phyloP scores from a whole-genome alignment of 371 early-diverging fungal species.

The Mortierella sp. region DNA sequence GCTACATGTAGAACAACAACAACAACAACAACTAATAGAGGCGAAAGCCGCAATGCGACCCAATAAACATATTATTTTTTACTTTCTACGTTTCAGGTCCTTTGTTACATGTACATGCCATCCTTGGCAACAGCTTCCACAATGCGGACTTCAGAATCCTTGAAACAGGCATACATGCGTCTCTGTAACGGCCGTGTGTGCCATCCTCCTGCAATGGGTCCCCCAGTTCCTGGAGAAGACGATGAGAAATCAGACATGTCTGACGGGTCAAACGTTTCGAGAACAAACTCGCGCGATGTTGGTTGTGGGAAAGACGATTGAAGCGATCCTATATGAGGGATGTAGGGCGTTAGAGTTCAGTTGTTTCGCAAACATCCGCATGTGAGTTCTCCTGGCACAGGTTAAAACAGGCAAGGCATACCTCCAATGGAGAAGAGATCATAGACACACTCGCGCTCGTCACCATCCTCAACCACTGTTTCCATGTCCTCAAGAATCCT shows the following conservation, averaged over 20 bases:
- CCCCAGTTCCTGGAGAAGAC: background rate
- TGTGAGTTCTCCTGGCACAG: background rate
- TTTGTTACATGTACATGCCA: constrained; percentile 49
- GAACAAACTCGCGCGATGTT: constrained; percentile 64
- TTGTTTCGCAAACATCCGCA: too few species aligned
- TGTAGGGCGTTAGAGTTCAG: too few species aligned
- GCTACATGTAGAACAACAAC: background rate
- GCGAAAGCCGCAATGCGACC: background rate
- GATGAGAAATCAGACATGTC: background rate
- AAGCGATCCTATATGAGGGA: constrained; percentile 21
- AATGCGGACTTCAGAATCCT: constrained; percentile 50
- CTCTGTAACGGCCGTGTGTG: constrained; percentile 38
- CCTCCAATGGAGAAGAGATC: constrained; percentile 70
- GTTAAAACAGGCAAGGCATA: constrained; percentile 21
- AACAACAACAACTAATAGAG: background rate
- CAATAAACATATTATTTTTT: background rate
- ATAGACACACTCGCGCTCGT: constrained; percentile 73
- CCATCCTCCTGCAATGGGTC: constrained; percentile 14
- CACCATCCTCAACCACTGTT: constrained; percentile 66
- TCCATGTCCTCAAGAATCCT: constrained; percentile 64
- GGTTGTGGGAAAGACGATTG: constrained; percentile 63
- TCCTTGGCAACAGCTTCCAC: constrained; percentile 55
- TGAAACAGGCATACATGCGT: constrained; percentile 54
- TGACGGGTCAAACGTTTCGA: constrained; percentile 47
- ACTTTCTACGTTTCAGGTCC: background rate